Conservation (phyloP, 2,329 filamentous ascomycete species). For the Ophiognomonia clavigignenti-juglandacearum region DNA sequence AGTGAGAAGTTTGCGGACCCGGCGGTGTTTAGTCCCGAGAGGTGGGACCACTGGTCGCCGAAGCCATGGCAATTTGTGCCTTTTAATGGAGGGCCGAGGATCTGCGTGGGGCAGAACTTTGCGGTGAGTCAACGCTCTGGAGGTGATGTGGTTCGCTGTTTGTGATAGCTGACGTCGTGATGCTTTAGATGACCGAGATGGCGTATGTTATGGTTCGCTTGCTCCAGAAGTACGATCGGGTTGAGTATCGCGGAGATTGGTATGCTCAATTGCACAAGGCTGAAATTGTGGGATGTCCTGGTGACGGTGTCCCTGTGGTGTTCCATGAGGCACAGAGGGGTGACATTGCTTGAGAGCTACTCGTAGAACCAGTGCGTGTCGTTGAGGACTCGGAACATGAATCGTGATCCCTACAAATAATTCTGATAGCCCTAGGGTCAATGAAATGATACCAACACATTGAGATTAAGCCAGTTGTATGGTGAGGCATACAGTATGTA, state of each 20-base stretch:
- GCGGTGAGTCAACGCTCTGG: slow-evolving; percentile 29
- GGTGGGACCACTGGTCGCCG: slow-evolving; percentile 25
- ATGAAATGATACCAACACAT: too few species aligned
- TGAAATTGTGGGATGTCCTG: slow-evolving; percentile 39
- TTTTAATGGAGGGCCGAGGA: slow-evolving; percentile 34
- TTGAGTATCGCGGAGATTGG: slow-evolving; percentile 46
- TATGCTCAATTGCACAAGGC: slow-evolving; percentile 37
- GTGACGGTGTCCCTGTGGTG: slow-evolving; percentile 36
- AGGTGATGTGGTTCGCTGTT: neutral
- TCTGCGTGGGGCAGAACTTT: slow-evolving; percentile 56
- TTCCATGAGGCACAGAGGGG: slow-evolving; percentile 28
- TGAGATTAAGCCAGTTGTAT: too few species aligned
- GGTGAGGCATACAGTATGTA: too few species aligned
- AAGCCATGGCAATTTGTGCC: slow-evolving; percentile 31
- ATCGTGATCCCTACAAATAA: too few species aligned
- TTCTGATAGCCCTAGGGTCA: too few species aligned
- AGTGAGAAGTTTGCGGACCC: slow-evolving; percentile 22
- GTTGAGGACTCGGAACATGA: too few species aligned
- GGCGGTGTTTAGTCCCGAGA: slow-evolving; percentile 23
- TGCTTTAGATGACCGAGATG: slow-evolving; percentile 5
- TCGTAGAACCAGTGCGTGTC: too few species aligned
- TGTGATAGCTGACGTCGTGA: slow-evolving; percentile 27
- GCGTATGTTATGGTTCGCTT: slow-evolving; percentile 37
- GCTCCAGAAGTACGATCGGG: slow-evolving; percentile 53
- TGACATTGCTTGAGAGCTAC: too few species aligned